phyloP scores from a whole-genome alignment of 2,329 filamentous ascomycete genomes.

The Endocalyx cinctus region DNA sequence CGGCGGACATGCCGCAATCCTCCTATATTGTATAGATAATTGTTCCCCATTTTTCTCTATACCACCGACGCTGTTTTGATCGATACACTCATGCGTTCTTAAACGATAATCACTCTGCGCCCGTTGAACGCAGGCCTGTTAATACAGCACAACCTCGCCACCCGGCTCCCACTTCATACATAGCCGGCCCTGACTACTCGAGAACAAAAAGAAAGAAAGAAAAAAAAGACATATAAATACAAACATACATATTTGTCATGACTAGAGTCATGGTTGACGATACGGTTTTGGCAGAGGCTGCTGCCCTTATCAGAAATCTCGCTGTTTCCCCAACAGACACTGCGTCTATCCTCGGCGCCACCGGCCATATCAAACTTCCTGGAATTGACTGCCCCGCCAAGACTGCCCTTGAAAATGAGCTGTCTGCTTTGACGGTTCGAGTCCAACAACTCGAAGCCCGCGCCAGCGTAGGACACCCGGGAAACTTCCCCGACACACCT shows the following conservation, averaged over 20 bases:
- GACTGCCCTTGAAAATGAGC: conserved; percentile 73
- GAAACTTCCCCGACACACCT: conserved; percentile 71
- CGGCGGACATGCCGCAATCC: too few relatives aligned
- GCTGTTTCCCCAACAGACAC: conserved; percentile 39
- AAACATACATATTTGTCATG: conserved; percentile 7
- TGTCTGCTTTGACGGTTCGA: conserved; percentile 71
- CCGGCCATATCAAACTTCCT: conserved; percentile 63
- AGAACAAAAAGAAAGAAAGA: neutral
- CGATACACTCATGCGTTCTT: too few relatives aligned
- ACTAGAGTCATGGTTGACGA: conserved; percentile 47
- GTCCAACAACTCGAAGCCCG: conserved; percentile 80
- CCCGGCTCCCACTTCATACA: neutral
- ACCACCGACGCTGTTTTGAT: too few relatives aligned
- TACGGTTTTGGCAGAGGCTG: conserved; percentile 48
- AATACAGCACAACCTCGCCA: too few relatives aligned
- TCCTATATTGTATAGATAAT: too few relatives aligned
- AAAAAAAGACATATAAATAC: too few relatives aligned
- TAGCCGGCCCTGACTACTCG: neutral
- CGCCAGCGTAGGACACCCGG: conserved; percentile 56
- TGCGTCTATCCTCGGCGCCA: conserved; percentile 35
- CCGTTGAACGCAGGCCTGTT: too few relatives aligned
- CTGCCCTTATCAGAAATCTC: conserved; percentile 49
- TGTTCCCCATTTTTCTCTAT: too few relatives aligned
- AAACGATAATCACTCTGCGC: too few relatives aligned
- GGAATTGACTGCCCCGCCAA: conserved; percentile 74